Percentiles rank a stretch among this genome's conserved stretches.
Conservation (phyloP, 1,139 yeast genomes). For the Dujonia santamariae region DNA sequence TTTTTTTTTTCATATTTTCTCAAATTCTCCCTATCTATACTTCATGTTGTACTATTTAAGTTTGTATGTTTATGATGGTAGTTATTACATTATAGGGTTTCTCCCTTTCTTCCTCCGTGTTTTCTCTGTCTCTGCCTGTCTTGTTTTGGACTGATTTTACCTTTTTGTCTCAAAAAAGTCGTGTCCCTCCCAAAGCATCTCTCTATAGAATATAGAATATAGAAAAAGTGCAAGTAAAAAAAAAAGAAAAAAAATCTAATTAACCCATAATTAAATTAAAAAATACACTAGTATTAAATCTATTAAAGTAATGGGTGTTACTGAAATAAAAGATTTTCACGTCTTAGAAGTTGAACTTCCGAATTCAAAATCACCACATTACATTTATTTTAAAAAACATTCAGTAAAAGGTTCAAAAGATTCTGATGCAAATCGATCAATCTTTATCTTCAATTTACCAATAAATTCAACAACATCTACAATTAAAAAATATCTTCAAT, state of each 20-base stretch:
- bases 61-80: too few relatives aligned
- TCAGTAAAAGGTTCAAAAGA: conserved; percentile 38
- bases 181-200: conserved; percentile 1
- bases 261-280: neutral
- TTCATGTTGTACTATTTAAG: too few relatives aligned
- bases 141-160: neutral
- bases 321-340: conserved; percentile 53
- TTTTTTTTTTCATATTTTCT: neutral
- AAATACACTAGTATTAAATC: neutral
- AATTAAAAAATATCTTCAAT: conserved; percentile 57
- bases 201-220: neutral
- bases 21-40: too few relatives aligned
- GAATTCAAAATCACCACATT: conserved; percentile 33
- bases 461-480: conserved; percentile 50
- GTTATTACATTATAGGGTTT: too few relatives aligned
- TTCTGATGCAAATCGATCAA: conserved; percentile 31
- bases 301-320: conserved; percentile 11
- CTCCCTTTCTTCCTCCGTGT: neutral
- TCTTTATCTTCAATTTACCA: conserved; percentile 80
- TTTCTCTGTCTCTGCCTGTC: neutral
- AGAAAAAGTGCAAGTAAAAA: neutral
- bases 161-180: neutral
- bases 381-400: conserved; percentile 64
- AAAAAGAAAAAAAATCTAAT: neutral
- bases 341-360: conserved; percentile 48